phyloP scores from a whole-genome alignment of 495 filamentous ascomycete species.

The Elaphomyces granulatus region DNA sequence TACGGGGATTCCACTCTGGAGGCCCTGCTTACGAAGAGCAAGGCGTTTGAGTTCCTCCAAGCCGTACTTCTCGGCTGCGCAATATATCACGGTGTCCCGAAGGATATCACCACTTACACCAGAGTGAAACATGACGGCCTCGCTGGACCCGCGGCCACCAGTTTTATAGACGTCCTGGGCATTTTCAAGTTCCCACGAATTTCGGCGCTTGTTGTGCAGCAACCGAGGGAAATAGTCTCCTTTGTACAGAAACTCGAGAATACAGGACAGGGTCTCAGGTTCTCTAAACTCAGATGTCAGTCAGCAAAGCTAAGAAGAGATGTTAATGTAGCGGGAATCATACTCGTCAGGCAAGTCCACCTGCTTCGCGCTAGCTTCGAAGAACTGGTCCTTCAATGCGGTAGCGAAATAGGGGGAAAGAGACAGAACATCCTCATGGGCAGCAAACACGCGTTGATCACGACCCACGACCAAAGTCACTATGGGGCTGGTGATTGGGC shows the following conservation, averaged over 20 bases:
- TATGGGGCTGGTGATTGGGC: conserved; percentile 59
- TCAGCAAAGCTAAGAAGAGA: neutral
- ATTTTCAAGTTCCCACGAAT: conserved; percentile 58
- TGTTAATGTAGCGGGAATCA: conserved; percentile 2
- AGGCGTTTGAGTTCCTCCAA: conserved; percentile 78
- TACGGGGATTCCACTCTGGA: conserved; percentile 73
- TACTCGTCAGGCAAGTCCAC: conserved; percentile 47
- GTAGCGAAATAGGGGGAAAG: conserved; percentile 44
- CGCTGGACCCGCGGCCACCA: conserved; percentile 48
- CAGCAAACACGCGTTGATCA: conserved; percentile 66
- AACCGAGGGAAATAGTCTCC: conserved; percentile 52
- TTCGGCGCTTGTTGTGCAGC: conserved; percentile 31
- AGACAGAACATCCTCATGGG: conserved; percentile 51
- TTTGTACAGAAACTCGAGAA: conserved; percentile 60
- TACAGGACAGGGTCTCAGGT: conserved; percentile 49
- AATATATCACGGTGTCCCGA: conserved; percentile 86
- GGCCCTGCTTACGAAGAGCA: conserved; percentile 81
- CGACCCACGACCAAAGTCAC: conserved; percentile 67
- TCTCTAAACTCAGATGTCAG: conserved; percentile 22
- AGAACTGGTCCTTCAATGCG: conserved; percentile 41
- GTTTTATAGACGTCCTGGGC: conserved; percentile 28
- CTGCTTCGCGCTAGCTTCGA: conserved; percentile 39
- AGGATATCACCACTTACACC: conserved; percentile 58
- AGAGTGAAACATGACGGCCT: conserved; percentile 59
- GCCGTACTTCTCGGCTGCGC: conserved; percentile 69